Evolutionary conservation across 108 stramenopile genomes (phyloP), one percentile per base, ranked within the genome.

Genomic region (Parmales sp.): DNA sequence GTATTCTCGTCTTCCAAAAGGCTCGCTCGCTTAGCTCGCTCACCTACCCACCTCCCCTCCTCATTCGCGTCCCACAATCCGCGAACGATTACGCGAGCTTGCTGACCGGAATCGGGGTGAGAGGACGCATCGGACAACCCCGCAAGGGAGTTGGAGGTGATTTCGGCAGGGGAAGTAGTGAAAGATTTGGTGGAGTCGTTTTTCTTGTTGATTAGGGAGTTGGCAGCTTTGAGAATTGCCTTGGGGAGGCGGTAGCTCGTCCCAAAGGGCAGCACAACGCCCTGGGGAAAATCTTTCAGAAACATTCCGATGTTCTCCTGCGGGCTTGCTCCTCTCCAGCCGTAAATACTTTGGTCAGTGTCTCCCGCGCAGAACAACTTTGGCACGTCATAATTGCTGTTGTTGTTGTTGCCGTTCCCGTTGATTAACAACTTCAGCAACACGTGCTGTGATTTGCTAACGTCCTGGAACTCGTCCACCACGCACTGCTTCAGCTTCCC

Each of bases 281-380:
- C 83, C 65, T 82, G 81, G 25, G 83, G 83, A 65, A 69, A 84
- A 63, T 84, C 83, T 4, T 43, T 37, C 18, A 77, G 65, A 64
- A 84, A 84, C 3, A 73, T 71, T 22, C 78, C 77, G 13, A 84
- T 73, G 37, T 80, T 80, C 29, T 81, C 71, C 5, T 68, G 67
- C 45, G 83, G 83, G 18, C 78, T 73, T 4, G 81, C 80, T 23
- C 80, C 83, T 68, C 83, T 66, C 46, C 46, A 48, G 11, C 46
- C 46, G 46, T 48, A 48, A 18, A 48, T 48, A 23, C 46, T 23
- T 13, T 48, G 46, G 16, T 48, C 46, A 23, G 23, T 23, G 46
- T 48, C 46, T 4, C 46, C 46, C 3, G 46, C 46, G 16, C 46
- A 48, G 46, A 48, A 48, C 22, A 48, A 23, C 16, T 48, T 48